Base-by-base conservation (phyloP, 2,329 filamentous ascomycete species). In the Mycosphaerella arachidis region DNA sequence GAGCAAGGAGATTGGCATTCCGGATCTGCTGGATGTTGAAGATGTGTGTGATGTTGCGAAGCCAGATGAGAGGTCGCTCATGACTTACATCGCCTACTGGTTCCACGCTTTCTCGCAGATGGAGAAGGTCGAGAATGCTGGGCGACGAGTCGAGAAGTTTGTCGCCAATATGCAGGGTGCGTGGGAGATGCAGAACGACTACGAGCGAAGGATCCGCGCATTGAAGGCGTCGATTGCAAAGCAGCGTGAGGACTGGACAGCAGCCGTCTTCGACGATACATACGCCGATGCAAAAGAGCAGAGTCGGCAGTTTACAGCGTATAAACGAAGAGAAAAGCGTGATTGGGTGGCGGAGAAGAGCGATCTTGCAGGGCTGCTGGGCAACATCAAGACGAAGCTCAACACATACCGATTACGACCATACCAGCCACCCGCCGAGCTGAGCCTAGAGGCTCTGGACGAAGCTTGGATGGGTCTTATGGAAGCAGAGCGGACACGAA, bases 81-180 rank as follows among this genome's bases (percentile, higher is more conserved):
- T 99, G 94, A 99, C 94, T 0, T 99, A 99, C 76, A 99, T 99
- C 70, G 94, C 94, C 65, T 99, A 99, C 80, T 99, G 94, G 94
- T 99, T 99, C 83, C 94, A 99, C 73, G 94, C 94, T 68, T 99
- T 99, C 75, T 97, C 93, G 31, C 93, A 97, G 72, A 95, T 99
- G 87, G 94, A 99, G 78, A 90, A 93, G 74, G 94, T 99, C 8
- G 94, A 99, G 76, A 99, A 99, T 73, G 94, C 94, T 4, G 94
- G 94, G 5, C 86, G 94, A 62, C 86, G 94, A 67, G 94, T 99
- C 5, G 94, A 99, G 79, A 99, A 99, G 77, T 99, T 99, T 71
- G 90, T 99, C 68, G 91, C 91, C 73, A 97, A 94, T 75, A 97
- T 99, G 94, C 92, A 97, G 73, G 94, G 94, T 24, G 93, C 94